Conservation (phyloP, 2,329 filamentous ascomycete genomes). For the Paramyrothecium roridum region DNA sequence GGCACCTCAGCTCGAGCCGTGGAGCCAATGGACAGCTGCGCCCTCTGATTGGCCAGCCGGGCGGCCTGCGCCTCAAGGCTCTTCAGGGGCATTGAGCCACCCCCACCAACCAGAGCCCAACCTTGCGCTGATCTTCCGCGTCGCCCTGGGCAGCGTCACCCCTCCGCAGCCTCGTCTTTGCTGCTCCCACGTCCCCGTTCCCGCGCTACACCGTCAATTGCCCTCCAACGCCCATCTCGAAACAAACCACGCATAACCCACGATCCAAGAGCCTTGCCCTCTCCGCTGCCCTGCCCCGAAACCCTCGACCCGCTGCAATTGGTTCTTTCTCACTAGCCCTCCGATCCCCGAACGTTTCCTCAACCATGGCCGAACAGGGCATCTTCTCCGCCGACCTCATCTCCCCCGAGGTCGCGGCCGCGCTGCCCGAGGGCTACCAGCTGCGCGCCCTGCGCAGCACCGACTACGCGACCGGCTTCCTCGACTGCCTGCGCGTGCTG, state of each 20-base stretch:
- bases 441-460: slow-evolving; percentile 74
- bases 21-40: too few relatives aligned
- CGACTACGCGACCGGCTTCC: slow-evolving; percentile 80
- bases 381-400: slow-evolving; percentile 80
- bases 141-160: background rate
- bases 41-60: too few relatives aligned
- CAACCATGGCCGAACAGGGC: slow-evolving; percentile 39
- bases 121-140: background rate
- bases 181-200: background rate
- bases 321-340: background rate
- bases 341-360: background rate
- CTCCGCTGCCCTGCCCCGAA: too few relatives aligned
- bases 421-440: slow-evolving; percentile 76
- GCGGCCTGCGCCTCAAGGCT: background rate
- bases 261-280: too few relatives aligned
- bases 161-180: background rate
- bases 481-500: slow-evolving; percentile 86
- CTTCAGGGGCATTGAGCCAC: background rate
- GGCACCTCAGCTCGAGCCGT: too few relatives aligned
- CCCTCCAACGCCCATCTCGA: background rate
- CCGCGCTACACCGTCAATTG: background rate
- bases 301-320: background rate
- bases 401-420: slow-evolving; percentile 67
- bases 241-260: background rate
- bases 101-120: background rate